Evolutionary conservation across 2,329 filamentous ascomycete species (phyloP), one percentile per base, ranked within the genome.

Genomic region (Proliferodiscus dingleyae): DNA sequence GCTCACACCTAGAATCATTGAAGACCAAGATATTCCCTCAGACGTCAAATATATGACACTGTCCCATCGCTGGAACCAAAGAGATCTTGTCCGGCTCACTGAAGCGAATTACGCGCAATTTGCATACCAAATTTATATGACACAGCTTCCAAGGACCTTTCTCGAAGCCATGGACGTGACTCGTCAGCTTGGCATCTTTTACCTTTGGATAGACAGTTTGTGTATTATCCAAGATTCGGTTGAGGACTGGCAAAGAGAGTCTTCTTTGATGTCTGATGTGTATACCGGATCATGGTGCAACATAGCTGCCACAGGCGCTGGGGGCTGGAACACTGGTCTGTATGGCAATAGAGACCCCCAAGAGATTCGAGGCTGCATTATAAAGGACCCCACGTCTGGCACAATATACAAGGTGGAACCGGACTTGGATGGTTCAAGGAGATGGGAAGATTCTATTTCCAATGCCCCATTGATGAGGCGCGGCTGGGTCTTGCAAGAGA

Each of bases 191-290:
- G 53, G 49, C 0, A 28, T 64, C 9, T 33, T 50, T 1, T 65
- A 63, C 44, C 46, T 65, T 15, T 65, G 62, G 63, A 60, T 64
- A 21, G 62, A 65, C 49, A 50, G 55, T 10, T 46, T 65, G 1
- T 66, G 64, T 38, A 62, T 66, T 18, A 50, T 61, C 24, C 61
- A 66, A 37, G 57, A 61, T 33, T 56, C 57, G 10, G 42, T 53
- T 40, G 43, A 57, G 29, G 62, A 63, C 34, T 61, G 59, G 59
- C 34, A 51, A 13, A 38, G 41, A 13, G 57, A 62, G 43, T 46
- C 55, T 8, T 39, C 50, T 2, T 40, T 47, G 24, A 64, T 63
- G 59, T 46, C 42, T 3, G 33, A 53, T 5, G 52, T 61, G 9
- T 64, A 63, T 41, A 38, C 43, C 7, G 42, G 55, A 26, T 52